These are phyloP conservation scores for Deuterostichococcus epilithicus DNA, from an alignment of 139 green algal genomes.

Conservation along the genomic window DNA sequence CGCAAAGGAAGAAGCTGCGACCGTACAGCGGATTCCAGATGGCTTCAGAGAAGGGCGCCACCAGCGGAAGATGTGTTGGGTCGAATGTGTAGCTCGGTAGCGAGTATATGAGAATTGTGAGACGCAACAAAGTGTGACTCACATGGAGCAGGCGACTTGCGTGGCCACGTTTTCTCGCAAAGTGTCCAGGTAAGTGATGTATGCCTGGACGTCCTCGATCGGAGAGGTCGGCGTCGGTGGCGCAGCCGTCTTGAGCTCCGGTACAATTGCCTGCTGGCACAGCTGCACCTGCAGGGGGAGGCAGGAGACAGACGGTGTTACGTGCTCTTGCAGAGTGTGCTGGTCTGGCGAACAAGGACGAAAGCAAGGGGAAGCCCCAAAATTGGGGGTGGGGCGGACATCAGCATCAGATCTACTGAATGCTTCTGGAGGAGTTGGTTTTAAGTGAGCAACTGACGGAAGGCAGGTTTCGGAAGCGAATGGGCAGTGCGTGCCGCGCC, in stretches of 20 bases:
- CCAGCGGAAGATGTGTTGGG: neutral
- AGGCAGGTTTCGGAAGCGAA: no score
- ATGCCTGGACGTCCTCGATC: neutral
- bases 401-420: no score
- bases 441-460: no score
- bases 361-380: no score
- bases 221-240: neutral
- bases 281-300: neutral
- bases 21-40: no score
- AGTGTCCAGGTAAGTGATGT: neutral
- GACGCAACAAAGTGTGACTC: neutral
- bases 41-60: no score
- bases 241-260: neutral
- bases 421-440: no score
- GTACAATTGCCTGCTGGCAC: neutral
- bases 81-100: neutral
- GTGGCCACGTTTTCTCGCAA: neutral
- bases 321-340: no score
- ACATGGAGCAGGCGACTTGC: neutral
- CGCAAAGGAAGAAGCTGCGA: no score
- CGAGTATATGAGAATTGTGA: neutral
- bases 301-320: no score
- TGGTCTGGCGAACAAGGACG: no score
- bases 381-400: no score
- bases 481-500: neutral